These are phyloP conservation scores for Debaryomyces hansenii DNA, from an alignment of 805 yeast species.

Conservation along the genomic window DNA sequence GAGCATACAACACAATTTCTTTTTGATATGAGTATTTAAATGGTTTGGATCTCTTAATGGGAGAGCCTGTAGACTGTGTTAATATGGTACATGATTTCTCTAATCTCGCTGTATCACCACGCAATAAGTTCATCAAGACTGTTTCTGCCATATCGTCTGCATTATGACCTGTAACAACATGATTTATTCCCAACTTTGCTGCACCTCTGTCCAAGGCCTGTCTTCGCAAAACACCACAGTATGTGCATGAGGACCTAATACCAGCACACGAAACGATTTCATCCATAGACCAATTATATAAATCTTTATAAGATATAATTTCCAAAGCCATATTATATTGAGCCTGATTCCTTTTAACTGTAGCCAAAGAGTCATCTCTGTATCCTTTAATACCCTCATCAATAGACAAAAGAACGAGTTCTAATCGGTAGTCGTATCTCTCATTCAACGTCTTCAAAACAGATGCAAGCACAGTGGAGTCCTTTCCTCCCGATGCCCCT, in stretches of 20 bases:
- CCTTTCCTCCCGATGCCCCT: constrained; percentile 99
- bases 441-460: constrained; percentile 85
- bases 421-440: constrained; percentile 82
- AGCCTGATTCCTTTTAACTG: constrained; percentile 87
- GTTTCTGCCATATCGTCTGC: constrained; percentile 99
- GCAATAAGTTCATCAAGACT: constrained; percentile 84
- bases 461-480: constrained; percentile 91
- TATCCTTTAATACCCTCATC: constrained; percentile 98
- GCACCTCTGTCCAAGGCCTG: constrained; percentile 98
- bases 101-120: constrained; percentile 95
- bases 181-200: constrained; percentile 75
- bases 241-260: constrained; percentile 90
- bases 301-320: constrained; percentile 80
- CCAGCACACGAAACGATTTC: constrained; percentile 95
- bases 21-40: constrained; percentile 94
- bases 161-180: constrained; percentile 97
- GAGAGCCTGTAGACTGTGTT: constrained; percentile 81
- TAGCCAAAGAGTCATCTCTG: constrained; percentile 94
- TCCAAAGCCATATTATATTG: constrained; percentile 82
- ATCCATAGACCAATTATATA: constrained; percentile 99
- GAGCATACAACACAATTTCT: constrained; percentile 96
- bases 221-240: constrained; percentile 95
- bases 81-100: constrained; percentile 85
- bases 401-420: constrained; percentile 77
- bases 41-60: constrained; percentile 92